Conservation (phyloP, 768 basidiomycete genomes). For the Lentinula lateritia region DNA sequence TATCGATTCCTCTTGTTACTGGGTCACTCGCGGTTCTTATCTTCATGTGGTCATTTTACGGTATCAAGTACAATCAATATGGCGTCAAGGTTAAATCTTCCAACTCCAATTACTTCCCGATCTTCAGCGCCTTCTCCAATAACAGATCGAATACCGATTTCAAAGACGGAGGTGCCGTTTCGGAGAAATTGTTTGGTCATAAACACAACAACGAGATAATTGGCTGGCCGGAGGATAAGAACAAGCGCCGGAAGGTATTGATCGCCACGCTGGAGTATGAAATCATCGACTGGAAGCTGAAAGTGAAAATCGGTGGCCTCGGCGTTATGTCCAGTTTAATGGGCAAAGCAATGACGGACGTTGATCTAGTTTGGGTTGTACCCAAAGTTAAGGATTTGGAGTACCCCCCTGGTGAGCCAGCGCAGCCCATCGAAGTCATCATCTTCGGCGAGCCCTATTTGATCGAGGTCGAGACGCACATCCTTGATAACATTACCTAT, state of each 20-base stretch:
- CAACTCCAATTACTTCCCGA: constrained; percentile 75
- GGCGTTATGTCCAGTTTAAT: constrained; percentile 98
- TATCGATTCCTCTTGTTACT: constrained; percentile 80
- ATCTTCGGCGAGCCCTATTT: constrained; percentile 96
- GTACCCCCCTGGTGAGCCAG: constrained; percentile 87
- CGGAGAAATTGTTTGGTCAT: constrained; percentile 63
- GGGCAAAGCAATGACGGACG: constrained; percentile 98
- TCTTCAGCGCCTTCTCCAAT: constrained; percentile 59
- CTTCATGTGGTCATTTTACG: constrained; percentile 97
- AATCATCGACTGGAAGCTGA: constrained; percentile 95
- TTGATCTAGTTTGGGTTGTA: constrained; percentile 91
- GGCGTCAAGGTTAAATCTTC: constrained; percentile 65
- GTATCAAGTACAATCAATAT: constrained; percentile 91
- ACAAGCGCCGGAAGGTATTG: constrained; percentile 86
- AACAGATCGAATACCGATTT: constrained; percentile 46
- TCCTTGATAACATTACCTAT: constrained; percentile 92
- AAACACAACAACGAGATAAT: constrained; percentile 70
- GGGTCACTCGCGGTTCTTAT: constrained; percentile 75
- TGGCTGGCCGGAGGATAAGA: constrained; percentile 93
- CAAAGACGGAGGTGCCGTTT: constrained; percentile 52
- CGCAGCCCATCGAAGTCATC: constrained; percentile 92
- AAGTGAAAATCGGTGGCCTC: constrained; percentile 96
- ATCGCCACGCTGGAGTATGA: constrained; percentile 97
- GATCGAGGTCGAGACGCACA: constrained; percentile 93
- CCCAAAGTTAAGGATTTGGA: constrained; percentile 95